Conservation (phyloP, 306 rosid genomes). For the Notholithocarpus densiflorus region DNA sequence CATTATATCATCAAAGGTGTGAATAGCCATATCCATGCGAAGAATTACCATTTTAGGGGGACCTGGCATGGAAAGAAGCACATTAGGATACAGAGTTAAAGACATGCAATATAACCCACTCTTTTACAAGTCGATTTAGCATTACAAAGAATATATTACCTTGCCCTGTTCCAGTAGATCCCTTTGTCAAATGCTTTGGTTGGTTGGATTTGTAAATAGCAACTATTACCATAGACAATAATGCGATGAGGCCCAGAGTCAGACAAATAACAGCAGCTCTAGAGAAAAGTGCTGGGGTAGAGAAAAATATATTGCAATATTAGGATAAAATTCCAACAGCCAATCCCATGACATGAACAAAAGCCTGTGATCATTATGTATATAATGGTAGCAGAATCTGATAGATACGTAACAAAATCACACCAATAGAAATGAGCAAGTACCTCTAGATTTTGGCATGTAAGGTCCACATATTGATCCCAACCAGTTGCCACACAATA, state of each 20-base stretch:
- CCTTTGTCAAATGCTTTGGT: conserved; percentile 41
- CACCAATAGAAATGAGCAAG: neutral
- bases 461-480: conserved; percentile 68
- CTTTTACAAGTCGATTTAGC: neutral
- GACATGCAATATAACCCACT: neutral
- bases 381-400: neutral
- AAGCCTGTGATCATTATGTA: neutral
- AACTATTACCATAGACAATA: conserved; percentile 55
- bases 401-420: neutral
- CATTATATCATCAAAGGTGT: conserved; percentile 85
- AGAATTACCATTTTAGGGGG: conserved; percentile 74
- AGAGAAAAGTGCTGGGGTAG: conserved; percentile 52
- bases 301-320: neutral
- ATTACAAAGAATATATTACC: conserved; percentile 29
- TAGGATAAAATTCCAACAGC: neutral
- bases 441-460: conserved; percentile 57
- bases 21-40: conserved; percentile 92
- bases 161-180: conserved; percentile 44
- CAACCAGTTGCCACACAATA: conserved; percentile 76
- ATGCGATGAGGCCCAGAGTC: conserved; percentile 53
- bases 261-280: conserved; percentile 67
- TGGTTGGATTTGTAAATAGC: conserved; percentile 65
- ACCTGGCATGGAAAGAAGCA: conserved; percentile 34
- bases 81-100: neutral
- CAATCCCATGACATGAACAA: neutral